These are phyloP conservation scores for Centaurea solstitialis DNA, from an alignment of 129 eudicot genomes.

Conservation along the genomic window DNA sequence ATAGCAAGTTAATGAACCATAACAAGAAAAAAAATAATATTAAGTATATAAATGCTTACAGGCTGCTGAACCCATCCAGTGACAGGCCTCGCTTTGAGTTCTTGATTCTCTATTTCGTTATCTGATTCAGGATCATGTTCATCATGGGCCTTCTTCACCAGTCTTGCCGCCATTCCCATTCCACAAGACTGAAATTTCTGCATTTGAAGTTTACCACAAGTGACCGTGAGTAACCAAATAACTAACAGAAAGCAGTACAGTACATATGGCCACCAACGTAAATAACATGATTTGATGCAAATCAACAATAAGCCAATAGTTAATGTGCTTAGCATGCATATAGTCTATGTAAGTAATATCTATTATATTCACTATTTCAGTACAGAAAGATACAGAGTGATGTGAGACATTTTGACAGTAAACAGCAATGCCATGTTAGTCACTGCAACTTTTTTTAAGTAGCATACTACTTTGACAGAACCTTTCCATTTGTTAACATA, in stretches of 20 bases:
- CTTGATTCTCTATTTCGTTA: slow-evolving; percentile 39
- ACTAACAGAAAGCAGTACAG: slow-evolving; percentile 12
- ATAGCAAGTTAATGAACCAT: slow-evolving; percentile 16
- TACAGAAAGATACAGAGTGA: background rate
- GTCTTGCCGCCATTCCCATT: slow-evolving; percentile 40
- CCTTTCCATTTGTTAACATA: background rate
- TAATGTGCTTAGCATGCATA: background rate
- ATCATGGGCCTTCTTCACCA: slow-evolving; percentile 40
- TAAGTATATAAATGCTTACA: slow-evolving; percentile 46
- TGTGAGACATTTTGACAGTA: background rate
- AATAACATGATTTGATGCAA: background rate
- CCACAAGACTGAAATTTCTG: slow-evolving; percentile 64
- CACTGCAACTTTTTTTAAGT: background rate
- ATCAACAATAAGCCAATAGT: background rate
- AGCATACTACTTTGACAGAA: background rate
- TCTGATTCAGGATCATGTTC: slow-evolving; percentile 31
- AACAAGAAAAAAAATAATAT: slow-evolving; percentile 21
- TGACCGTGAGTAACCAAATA: slow-evolving; percentile 23
- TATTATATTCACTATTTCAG: background rate
- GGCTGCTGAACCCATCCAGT: slow-evolving; percentile 55
- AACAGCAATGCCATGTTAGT: background rate
- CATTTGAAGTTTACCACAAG: slow-evolving; percentile 28
- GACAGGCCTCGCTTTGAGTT: slow-evolving; percentile 26
- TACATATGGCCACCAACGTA: background rate
- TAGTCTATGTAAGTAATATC: background rate